Conservation (phyloP, 805 yeast genomes). For the Wickerhamomyces bovis region DNA sequence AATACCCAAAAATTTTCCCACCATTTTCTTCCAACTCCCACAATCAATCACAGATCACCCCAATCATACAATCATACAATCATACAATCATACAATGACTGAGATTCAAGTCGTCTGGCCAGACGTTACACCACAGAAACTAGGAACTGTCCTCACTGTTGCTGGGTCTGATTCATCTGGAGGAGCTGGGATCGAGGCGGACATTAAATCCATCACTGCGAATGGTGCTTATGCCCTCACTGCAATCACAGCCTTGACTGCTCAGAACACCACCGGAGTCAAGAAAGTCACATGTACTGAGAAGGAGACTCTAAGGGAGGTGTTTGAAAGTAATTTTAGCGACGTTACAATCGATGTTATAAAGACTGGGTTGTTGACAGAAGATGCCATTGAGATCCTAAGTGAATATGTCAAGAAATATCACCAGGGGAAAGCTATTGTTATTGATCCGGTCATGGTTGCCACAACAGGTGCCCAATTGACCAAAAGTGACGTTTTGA, state of each 20-base stretch:
- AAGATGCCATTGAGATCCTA: conserved; percentile 46
- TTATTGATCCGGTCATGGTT: conserved; percentile 81
- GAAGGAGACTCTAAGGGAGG: conserved; percentile 36
- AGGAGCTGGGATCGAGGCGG: conserved; percentile 92
- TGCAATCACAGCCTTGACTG: conserved; percentile 72
- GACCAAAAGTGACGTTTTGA: conserved; percentile 41
- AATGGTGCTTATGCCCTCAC: conserved; percentile 74
- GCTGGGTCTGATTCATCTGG: conserved; percentile 87
- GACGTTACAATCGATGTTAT: conserved; percentile 63
- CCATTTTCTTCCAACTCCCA: neutral
- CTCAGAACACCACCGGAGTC: conserved; percentile 61
- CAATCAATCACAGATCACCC: no score
- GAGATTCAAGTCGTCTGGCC: conserved; percentile 1
- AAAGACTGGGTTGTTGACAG: conserved; percentile 74
- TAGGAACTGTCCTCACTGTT: conserved; percentile 39
- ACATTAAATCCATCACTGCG: conserved; percentile 69
- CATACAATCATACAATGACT: neutral
- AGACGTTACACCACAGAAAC: conserved; percentile 1
- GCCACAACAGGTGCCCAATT: conserved; percentile 71
- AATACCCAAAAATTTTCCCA: neutral
- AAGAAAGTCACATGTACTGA: conserved; percentile 36
- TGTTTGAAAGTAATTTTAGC: conserved; percentile 47
- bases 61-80: no score
- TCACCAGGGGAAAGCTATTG: conserved; percentile 33
- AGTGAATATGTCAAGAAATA: conserved; percentile 28